Evolutionary conservation across 2,329 filamentous ascomycete species (phyloP), one percentile per base, ranked within the genome.

Genomic region (Colletotrichum eremochloae): DNA sequence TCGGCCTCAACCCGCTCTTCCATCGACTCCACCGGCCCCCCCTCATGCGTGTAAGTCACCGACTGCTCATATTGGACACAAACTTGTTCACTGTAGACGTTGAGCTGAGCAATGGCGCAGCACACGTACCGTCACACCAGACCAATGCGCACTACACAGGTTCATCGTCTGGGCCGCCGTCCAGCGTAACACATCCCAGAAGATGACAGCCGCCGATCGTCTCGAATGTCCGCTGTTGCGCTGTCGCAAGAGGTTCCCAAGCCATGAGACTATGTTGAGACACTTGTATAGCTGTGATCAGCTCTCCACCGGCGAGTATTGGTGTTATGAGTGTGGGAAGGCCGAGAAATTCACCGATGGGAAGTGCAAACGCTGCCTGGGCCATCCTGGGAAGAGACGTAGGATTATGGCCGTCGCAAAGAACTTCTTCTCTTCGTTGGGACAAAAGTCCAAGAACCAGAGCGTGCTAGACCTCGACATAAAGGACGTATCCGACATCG

Each of bases 141-240:
- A 87, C 71, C 86, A 88, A 75, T 89, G 87, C 76, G 85, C 85
- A 29, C 82, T 86, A 56, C 83, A 89, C 75, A 82, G 85, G 69
- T 90, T 90, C 79, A 85, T 89, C 75, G 86, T 87, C 63, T 89
- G 88, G 87, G 85, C 84, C 44, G 88, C 87, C 57, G 82, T 88
- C 74, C 86, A 87, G 77, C 86, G 87, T 75, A 89, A 89, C 79
- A 82, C 80, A 40, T 87, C 83, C 65, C 73, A 78, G 53, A 83
- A 82, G 65, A 87, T 88, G 82, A 84, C 83, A 11, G 76, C 81
- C 33, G 82, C 82, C 75, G 85, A 89, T 74, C 84, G 82, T 68
- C 80, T 86, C 50, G 84, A 85, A 74, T 90, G 87, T 72, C 88
- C 88, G 20, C 79, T 89, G 73, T 76, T 88, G 50, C 82, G 82